Conservation (phyloP, 2,329 filamentous ascomycete species). For the Colletotrichum filicis region DNA sequence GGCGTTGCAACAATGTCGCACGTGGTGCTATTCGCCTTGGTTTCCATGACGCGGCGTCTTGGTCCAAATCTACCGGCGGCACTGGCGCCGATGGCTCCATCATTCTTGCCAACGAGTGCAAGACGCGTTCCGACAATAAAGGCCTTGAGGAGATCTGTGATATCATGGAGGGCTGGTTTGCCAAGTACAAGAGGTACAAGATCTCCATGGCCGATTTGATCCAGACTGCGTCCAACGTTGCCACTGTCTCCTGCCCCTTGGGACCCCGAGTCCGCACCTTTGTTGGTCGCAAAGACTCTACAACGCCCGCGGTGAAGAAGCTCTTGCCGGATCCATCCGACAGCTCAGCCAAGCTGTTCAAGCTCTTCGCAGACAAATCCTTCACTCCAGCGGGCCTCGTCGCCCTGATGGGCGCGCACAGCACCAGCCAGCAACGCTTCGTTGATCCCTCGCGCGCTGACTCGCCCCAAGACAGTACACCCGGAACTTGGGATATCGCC, state of each 20-base stretch:
- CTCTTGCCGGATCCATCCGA: slow-evolving; percentile 56
- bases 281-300: slow-evolving; percentile 61
- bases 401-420: slow-evolving; percentile 66
- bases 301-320: slow-evolving; percentile 48
- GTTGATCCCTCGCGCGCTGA: slow-evolving; percentile 52
- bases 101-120: slow-evolving; percentile 52
- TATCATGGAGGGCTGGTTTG: slow-evolving; percentile 51
- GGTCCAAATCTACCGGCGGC: slow-evolving; percentile 49
- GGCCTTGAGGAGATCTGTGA: slow-evolving; percentile 57
- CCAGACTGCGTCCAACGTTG: slow-evolving; percentile 62
- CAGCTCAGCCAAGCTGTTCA: slow-evolving; percentile 59
- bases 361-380: slow-evolving; percentile 63
- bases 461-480: slow-evolving; percentile 62
- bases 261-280: slow-evolving; percentile 61
- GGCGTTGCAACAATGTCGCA: slow-evolving; percentile 55
- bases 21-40: slow-evolving; percentile 57
- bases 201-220: slow-evolving; percentile 65
- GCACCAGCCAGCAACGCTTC: slow-evolving; percentile 59
- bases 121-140: slow-evolving; percentile 53
- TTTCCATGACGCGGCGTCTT: slow-evolving; percentile 60
- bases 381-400: slow-evolving; percentile 61
- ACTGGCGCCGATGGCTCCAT: slow-evolving; percentile 61
- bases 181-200: slow-evolving; percentile 52
- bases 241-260: slow-evolving; percentile 57
- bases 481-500: slow-evolving; percentile 63